Conservation (phyloP, 225 moss, liverwort and hornwort genomes). For the Ulota crispa region DNA sequence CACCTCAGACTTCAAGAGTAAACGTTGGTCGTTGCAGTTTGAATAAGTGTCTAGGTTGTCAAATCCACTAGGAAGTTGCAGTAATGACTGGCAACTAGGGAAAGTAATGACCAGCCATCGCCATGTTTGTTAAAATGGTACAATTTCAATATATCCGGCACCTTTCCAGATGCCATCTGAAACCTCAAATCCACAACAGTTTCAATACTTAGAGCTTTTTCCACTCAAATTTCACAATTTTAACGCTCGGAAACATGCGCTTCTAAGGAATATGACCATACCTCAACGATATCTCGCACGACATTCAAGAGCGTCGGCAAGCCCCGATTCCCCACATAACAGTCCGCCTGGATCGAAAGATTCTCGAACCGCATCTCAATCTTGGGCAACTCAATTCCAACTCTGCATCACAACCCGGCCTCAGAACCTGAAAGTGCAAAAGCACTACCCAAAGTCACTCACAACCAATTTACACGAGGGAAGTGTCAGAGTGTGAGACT, state of each 20-base stretch:
- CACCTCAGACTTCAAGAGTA: not conserved
- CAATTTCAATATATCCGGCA: no score
- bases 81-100: not conserved
- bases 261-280: not conserved
- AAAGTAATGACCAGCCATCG: no score
- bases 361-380: constrained; percentile 53
- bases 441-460: not conserved
- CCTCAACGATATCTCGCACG: constrained; percentile 45
- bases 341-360: constrained; percentile 34
- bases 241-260: no score
- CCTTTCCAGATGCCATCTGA: no score
- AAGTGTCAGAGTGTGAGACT: not conserved
- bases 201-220: no score
- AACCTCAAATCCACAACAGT: no score
- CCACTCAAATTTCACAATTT: no score
- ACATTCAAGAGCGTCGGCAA: constrained; percentile 44
- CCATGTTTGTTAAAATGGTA: no score
- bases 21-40: not conserved
- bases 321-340: constrained; percentile 44
- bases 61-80: not conserved
- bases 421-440: not conserved
- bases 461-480: not conserved
- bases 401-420: constrained; percentile 30
- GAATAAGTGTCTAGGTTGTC: not conserved
- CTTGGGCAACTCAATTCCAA: constrained; percentile 51